These are phyloP conservation scores for Chlorella ohadii DNA, from an alignment of 139 green algal species.

Conservation along the genomic window DNA sequence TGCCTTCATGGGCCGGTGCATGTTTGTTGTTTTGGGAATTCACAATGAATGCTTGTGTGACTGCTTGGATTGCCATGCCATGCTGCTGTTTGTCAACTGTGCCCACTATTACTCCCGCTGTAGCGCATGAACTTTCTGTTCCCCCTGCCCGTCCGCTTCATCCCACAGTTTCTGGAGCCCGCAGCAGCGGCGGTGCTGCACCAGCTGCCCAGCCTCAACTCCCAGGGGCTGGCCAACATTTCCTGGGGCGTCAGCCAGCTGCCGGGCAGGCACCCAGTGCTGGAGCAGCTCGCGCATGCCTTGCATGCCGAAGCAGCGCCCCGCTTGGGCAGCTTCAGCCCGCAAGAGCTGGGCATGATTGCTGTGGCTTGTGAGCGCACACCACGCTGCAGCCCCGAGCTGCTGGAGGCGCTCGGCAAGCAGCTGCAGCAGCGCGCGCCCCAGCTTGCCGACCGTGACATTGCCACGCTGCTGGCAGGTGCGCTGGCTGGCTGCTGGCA, in stretches of 20 bases:
- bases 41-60: too few species aligned
- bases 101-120: too few species aligned
- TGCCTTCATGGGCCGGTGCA: too few species aligned
- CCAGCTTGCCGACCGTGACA: neutral
- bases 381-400: neutral
- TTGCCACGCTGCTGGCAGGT: neutral
- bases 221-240: conserved; percentile 29
- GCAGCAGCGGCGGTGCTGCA: neutral
- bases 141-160: neutral
- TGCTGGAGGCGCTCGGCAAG: neutral
- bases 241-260: conserved; percentile 12
- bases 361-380: neutral
- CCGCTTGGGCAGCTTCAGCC: conserved; percentile 1
- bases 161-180: neutral
- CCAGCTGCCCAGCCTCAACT: conserved; percentile 5
- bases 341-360: conserved; percentile 20
- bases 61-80: too few species aligned
- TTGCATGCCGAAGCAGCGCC: neutral
- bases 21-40: too few species aligned
- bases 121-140: neutral
- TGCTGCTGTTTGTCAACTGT: too few species aligned
- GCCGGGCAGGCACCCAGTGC: neutral
- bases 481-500: neutral
- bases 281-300: neutral
- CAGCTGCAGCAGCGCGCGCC: neutral